Percentiles rank a stretch among this genome's conserved stretches.
Evolutionary conservation across 495 filamentous ascomycete genomes (phyloP).

Genomic region (Aspergillus cavernicola): DNA sequence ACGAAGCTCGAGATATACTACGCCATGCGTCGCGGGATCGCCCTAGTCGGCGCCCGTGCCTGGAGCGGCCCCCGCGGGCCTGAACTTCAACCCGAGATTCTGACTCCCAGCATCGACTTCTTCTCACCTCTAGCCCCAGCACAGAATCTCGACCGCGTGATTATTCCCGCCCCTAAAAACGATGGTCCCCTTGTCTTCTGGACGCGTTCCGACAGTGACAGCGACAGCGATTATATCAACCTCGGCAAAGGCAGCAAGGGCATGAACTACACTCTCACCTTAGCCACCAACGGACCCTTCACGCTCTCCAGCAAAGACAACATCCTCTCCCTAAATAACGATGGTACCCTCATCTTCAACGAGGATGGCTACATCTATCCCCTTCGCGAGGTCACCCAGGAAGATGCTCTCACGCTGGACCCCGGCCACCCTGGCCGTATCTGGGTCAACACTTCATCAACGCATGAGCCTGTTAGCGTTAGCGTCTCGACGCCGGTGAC

Average conservation of each 20-base stretch:
- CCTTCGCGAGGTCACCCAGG: slow-evolving; percentile 36
- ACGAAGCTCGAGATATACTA: slow-evolving; percentile 55
- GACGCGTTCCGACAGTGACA: neutral
- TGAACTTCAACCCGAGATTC: slow-evolving; percentile 19
- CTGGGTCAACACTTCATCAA: slow-evolving; percentile 32
- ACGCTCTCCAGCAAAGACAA: slow-evolving; percentile 35
- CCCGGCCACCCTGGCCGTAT: slow-evolving; percentile 25
- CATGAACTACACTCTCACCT: slow-evolving; percentile 46
- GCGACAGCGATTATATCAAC: neutral
- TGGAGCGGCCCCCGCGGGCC: slow-evolving; percentile 43
- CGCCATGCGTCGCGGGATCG: slow-evolving; percentile 49
- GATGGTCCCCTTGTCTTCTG: neutral
- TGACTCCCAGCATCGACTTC: slow-evolving; percentile 30
- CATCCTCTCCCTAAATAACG: slow-evolving; percentile 25
- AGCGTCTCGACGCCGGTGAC: neutral
- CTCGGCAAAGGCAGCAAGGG: slow-evolving; percentile 46
- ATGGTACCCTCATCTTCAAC: slow-evolving; percentile 36
- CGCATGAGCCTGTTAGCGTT: slow-evolving; percentile 24
- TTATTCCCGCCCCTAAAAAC: slow-evolving; percentile 9
- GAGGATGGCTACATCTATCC: slow-evolving; percentile 51
- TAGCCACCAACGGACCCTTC: slow-evolving; percentile 39
- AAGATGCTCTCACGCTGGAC: slow-evolving; percentile 23
- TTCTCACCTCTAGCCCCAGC: slow-evolving; percentile 38
- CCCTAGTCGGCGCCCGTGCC: slow-evolving; percentile 41
- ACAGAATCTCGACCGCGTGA: slow-evolving; percentile 47